phyloP scores from a whole-genome alignment of 805 yeast genomes.

The Sungouiella thailandica region DNA sequence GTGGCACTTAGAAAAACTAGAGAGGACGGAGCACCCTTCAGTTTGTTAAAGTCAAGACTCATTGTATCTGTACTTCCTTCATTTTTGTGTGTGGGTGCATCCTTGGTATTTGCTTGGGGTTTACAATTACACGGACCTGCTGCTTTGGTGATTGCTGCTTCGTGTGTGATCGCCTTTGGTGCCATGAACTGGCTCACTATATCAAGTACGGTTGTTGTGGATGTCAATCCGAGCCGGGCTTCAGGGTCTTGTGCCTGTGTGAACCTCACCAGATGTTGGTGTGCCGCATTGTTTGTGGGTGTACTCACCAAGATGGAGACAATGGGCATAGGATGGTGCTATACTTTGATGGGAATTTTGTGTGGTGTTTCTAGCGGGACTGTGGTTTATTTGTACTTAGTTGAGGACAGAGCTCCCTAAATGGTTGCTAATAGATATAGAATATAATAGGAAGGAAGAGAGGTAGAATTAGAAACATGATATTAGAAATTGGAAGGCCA shows the following conservation, averaged over 20 bases:
- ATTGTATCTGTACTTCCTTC: conserved; percentile 2
- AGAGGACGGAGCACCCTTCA: not conserved
- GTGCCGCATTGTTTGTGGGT: conserved; percentile 2
- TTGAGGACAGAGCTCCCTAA: not conserved
- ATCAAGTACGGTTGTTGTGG: conserved; percentile 5
- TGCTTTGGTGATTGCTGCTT: conserved; percentile 1
- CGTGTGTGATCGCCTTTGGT: conserved; percentile 3
- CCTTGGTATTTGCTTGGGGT: conserved; percentile 3
- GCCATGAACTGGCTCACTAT: conserved; percentile 6
- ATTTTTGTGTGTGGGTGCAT: not conserved
- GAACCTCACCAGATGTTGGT: conserved; percentile 4
- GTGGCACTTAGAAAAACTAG: not conserved
- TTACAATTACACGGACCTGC: conserved; percentile 1
- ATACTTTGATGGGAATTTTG: conserved; percentile 3
- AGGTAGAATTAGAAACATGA: not conserved
- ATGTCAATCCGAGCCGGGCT: conserved; percentile 2
- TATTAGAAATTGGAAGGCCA: no score
- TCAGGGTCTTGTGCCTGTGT: conserved; percentile 2
- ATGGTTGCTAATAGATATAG: no score
- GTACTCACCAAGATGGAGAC: conserved; percentile 1
- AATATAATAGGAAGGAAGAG: no score
- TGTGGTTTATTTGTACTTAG: conserved; percentile 2
- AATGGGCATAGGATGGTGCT: conserved; percentile 4
- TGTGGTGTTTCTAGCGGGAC: not conserved
- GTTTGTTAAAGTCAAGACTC: conserved; percentile 1